Evolutionary conservation across 2,329 filamentous ascomycete genomes (phyloP).

Genomic region (Bertia moriformis): DNA sequence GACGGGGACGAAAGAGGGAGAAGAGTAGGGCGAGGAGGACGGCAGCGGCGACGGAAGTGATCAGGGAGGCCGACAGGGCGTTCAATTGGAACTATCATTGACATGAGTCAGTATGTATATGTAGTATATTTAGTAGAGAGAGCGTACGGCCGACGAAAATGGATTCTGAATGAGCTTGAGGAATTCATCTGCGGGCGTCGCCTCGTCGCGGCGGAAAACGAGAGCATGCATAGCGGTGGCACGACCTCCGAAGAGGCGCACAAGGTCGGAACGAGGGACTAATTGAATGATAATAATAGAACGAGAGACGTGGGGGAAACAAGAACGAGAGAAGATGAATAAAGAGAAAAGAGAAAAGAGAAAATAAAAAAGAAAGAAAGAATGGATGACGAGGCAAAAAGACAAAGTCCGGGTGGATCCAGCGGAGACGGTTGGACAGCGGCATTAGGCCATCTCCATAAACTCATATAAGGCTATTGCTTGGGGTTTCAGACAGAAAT

Average conservation of each 20-base stretch:
- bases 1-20: slow-evolving; percentile 48
- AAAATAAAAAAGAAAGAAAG: background rate
- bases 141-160: slow-evolving; percentile 5
- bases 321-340: background rate
- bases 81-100: slow-evolving; percentile 8
- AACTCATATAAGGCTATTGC: background rate
- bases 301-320: background rate
- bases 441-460: too few relatives aligned
- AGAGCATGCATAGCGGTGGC: background rate
- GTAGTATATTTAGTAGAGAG: slow-evolving; percentile 4
- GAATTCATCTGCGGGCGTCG: slow-evolving; percentile 4
- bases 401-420: background rate
- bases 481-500: too few relatives aligned
- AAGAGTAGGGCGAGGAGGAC: slow-evolving; percentile 40
- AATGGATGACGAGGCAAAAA: background rate
- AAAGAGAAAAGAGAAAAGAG: background rate
- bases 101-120: slow-evolving; percentile 3
- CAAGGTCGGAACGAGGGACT: background rate
- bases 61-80: slow-evolving; percentile 43
- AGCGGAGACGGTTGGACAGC: background rate
- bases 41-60: slow-evolving; percentile 39
- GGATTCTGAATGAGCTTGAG: slow-evolving; percentile 7
- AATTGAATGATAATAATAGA: background rate
- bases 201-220: background rate
- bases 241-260: background rate